Evolutionary conservation across 495 filamentous ascomycete genomes (phyloP).

Genomic region (Hapsidospora chrysogenum): DNA sequence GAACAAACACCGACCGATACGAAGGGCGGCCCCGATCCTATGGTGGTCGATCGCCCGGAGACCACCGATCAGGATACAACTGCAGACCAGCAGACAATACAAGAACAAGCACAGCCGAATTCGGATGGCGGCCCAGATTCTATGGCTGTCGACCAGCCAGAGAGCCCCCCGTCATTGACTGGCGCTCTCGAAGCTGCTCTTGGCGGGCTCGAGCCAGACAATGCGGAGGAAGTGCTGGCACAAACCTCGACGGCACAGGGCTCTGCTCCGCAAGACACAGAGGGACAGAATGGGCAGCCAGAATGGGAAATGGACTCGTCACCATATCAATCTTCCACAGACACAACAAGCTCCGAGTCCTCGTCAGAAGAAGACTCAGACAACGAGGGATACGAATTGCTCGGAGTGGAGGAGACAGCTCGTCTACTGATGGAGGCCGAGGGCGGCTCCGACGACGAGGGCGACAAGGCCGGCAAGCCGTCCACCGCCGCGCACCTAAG

Average conservation of each 20-base stretch:
- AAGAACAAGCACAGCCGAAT: not conserved
- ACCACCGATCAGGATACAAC: too few relatives aligned
- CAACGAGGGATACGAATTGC: constrained; percentile 52
- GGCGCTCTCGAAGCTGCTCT: constrained; percentile 28
- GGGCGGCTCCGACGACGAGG: constrained; percentile 56
- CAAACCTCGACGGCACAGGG: not conserved
- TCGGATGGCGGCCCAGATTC: not conserved
- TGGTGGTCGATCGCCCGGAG: too few relatives aligned
- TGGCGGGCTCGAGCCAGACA: not conserved
- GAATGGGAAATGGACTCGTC: constrained; percentile 52
- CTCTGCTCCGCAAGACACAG: not conserved
- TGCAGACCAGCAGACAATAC: too few relatives aligned
- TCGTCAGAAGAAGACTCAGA: constrained; percentile 46
- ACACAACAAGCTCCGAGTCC: constrained; percentile 34
- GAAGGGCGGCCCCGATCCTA: too few relatives aligned
- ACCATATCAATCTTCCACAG: constrained; percentile 27
- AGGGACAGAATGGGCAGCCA: constrained; percentile 11
- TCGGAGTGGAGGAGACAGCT: constrained; percentile 63
- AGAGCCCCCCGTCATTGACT: constrained; percentile 11
- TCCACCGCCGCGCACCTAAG: constrained; percentile 32
- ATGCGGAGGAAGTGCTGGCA: not conserved
- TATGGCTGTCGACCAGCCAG: not conserved
- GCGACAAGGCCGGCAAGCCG: constrained; percentile 29
- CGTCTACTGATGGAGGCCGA: constrained; percentile 63
- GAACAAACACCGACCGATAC: too few relatives aligned